phyloP scores from a whole-genome alignment of 768 basidiomycete genomes.

The Boletus barrowsii region DNA sequence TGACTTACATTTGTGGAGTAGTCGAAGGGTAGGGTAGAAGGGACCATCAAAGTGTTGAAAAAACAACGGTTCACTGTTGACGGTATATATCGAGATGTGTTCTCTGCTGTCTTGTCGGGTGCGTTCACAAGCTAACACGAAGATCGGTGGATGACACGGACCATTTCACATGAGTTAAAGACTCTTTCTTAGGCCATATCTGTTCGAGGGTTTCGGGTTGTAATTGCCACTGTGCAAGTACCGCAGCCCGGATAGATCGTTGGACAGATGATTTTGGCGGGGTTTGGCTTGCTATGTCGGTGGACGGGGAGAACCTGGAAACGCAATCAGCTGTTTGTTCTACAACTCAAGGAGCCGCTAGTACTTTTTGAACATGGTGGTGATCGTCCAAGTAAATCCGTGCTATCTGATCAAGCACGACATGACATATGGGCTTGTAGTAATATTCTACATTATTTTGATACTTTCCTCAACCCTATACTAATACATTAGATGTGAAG shows the following conservation, averaged over 20 bases:
- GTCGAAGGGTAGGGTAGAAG: conserved; percentile 80
- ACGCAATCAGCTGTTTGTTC: conserved; percentile 7
- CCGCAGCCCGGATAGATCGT: conserved; percentile 73
- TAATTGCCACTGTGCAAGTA: conserved; percentile 83
- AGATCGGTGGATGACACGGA: conserved; percentile 12
- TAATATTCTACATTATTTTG: conserved; percentile 28
- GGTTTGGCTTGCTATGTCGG: conserved; percentile 87
- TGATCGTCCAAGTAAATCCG: conserved; percentile 9
- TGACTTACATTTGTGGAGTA: conserved; percentile 87
- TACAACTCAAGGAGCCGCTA: conserved; percentile 1
- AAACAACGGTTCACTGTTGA: conserved; percentile 83
- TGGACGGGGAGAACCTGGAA: conserved; percentile 62
- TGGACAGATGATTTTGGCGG: conserved; percentile 93
- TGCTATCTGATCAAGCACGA: conserved; percentile 12
- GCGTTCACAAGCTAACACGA: conserved; percentile 11
- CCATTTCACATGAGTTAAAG: conserved; percentile 93
- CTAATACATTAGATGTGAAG: conserved; percentile 38
- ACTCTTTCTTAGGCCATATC: conserved; percentile 99
- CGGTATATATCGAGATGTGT: conserved; percentile 88
- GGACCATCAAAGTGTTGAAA: conserved; percentile 98
- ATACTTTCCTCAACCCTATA: conserved; percentile 29
- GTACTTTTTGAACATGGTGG: conserved; percentile 77
- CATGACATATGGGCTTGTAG: not conserved
- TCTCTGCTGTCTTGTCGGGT: conserved; percentile 69
- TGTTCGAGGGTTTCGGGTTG: conserved; percentile 79